A percentile compares a stretch with the other conserved stretches of the same genome.
Conservation (phyloP, 2,329 filamentous ascomycete genomes). For the Teratosphaeria destructans region DNA sequence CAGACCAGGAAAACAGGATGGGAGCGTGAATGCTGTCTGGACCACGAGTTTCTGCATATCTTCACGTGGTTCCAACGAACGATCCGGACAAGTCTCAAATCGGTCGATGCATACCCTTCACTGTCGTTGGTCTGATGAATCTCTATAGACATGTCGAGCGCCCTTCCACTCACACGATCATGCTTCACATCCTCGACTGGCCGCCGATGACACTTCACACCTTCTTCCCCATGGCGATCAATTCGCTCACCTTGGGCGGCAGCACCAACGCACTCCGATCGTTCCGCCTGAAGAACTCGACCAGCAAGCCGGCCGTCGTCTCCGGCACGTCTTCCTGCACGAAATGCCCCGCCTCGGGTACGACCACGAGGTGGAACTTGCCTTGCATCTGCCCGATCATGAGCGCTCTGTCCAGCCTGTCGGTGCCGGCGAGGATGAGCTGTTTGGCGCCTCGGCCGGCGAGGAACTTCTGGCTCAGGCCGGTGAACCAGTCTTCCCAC, state of each 20-base stretch:
- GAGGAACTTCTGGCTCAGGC: slow-evolving; percentile 80
- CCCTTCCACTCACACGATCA: not conserved
- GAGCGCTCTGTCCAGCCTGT: slow-evolving; percentile 79
- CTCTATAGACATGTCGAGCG: not conserved
- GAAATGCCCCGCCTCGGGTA: slow-evolving; percentile 92
- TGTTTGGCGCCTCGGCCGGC: slow-evolving; percentile 72
- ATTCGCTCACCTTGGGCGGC: slow-evolving; percentile 69
- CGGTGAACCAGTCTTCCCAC: slow-evolving; percentile 90
- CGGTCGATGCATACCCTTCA: not conserved
- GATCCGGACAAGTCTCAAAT: not conserved
- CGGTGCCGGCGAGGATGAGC: slow-evolving; percentile 76
- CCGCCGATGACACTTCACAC: slow-evolving; percentile 26
- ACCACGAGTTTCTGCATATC: no score
- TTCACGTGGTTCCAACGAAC: not conserved
- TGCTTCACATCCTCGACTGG: not conserved
- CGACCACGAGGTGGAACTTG: slow-evolving; percentile 91
- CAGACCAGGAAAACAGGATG: no score
- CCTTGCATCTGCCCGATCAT: slow-evolving; percentile 98
- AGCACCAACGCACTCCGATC: slow-evolving; percentile 75
- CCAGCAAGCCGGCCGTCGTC: slow-evolving; percentile 73
- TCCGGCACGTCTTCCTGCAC: slow-evolving; percentile 91
- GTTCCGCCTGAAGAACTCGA: slow-evolving; percentile 87
- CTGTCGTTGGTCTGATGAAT: not conserved
- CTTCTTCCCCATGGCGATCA: slow-evolving; percentile 40
- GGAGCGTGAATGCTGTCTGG: no score